Evolutionary conservation across 139 green algal species (phyloP).

Genomic region (Chlamydomonas schloesseri): DNA sequence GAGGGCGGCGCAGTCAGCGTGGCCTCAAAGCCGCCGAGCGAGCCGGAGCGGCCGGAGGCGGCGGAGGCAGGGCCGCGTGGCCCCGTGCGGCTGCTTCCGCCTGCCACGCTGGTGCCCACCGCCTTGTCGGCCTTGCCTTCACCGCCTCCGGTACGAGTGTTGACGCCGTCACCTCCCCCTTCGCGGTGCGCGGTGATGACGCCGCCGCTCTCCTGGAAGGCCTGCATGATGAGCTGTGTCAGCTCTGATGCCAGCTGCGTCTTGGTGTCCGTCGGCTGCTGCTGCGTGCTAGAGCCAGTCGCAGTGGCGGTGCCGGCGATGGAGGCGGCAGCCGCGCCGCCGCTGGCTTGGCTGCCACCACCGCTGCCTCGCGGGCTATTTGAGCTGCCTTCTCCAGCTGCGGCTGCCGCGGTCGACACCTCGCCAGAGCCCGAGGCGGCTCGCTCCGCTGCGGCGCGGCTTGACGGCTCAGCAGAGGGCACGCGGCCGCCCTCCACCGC

Average conservation of each 20-base stretch:
- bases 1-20: background rate
- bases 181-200: background rate
- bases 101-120: background rate
- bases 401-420: background rate
- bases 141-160: background rate
- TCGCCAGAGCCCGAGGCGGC: too few species aligned
- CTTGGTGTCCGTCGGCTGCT: background rate
- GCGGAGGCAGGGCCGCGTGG: background rate
- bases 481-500: background rate
- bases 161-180: background rate
- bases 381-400: background rate
- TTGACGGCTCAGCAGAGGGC: too few species aligned
- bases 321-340: background rate
- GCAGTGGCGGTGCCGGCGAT: background rate
- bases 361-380: background rate
- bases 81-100: too few species aligned
- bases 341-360: background rate
- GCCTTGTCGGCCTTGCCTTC: background rate
- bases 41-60: too few species aligned
- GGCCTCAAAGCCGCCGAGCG: too few species aligned
- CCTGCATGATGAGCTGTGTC: constrained; percentile 37
- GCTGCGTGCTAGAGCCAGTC: background rate
- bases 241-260: constrained; percentile 18
- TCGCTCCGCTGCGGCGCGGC: too few species aligned
- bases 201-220: constrained; percentile 39